Percentiles rank a stretch among this genome's conserved stretches.
Conservation (phyloP, 768 basidiomycete species). For the Boletus edulis region DNA sequence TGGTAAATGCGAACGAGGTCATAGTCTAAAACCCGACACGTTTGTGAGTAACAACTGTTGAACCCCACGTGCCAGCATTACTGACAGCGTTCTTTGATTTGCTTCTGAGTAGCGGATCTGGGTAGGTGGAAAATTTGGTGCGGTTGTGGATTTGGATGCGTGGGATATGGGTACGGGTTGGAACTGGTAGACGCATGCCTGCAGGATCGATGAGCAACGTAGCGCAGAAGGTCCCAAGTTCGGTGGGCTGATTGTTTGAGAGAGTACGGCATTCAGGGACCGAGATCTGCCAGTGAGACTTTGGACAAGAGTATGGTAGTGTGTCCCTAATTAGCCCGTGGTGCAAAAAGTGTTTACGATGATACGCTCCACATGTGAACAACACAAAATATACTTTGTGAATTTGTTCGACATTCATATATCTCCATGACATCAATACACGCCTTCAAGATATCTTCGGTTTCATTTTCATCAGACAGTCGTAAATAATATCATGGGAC, state of each 20-base stretch:
- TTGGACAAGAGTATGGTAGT: neutral
- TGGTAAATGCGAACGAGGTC: conserved; percentile 80
- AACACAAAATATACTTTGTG: neutral
- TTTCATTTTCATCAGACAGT: neutral
- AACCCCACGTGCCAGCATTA: conserved; percentile 8
- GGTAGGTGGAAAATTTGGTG: conserved; percentile 66
- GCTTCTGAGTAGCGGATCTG: conserved; percentile 44
- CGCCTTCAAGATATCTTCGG: too few relatives aligned
- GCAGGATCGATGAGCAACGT: conserved; percentile 5
- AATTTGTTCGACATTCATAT: neutral
- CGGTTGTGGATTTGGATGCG: conserved; percentile 49
- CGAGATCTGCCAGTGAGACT: neutral
- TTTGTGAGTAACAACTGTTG: neutral
- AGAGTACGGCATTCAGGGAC: conserved; percentile 8
- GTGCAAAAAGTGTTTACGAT: too few relatives aligned
- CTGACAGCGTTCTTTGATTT: conserved; percentile 60
- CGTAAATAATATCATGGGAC: neutral
- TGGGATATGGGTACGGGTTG: conserved; percentile 50
- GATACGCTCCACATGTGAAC: too few relatives aligned
- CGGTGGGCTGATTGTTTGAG: conserved; percentile 4
- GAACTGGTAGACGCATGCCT: conserved; percentile 19
- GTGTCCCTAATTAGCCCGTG: neutral
- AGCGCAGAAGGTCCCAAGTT: conserved; percentile 6
- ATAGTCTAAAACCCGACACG: conserved; percentile 48
- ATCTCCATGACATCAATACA: neutral